Evolutionary conservation across 306 rosid genomes (phyloP).

Genomic region (Lotus japonicus): DNA sequence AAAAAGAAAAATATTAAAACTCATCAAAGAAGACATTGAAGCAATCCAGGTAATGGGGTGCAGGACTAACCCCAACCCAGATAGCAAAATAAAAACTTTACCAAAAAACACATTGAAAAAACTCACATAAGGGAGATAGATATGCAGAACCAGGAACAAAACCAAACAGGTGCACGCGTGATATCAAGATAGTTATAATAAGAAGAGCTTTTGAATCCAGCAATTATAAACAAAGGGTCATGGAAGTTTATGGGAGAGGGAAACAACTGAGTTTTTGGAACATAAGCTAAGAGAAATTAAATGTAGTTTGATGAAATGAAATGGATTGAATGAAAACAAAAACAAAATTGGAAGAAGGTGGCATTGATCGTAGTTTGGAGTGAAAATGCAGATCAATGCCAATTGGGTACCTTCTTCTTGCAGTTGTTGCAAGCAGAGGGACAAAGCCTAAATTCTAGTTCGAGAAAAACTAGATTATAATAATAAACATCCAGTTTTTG

Average conservation of each 20-base stretch:
- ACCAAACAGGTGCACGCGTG: background rate
- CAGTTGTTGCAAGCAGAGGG: background rate
- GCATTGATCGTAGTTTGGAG: background rate
- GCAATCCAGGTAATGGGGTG: background rate
- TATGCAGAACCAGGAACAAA: background rate
- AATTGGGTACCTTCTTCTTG: background rate
- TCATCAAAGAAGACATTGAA: background rate
- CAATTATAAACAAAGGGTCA: background rate
- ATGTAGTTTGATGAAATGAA: background rate
- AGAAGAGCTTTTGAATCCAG: constrained; percentile 9
- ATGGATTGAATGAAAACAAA: background rate
- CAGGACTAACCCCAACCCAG: constrained; percentile 3
- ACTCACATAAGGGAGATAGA: constrained; percentile 13
- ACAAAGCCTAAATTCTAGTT: background rate
- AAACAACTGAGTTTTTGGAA: background rate
- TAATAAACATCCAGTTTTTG: background rate
- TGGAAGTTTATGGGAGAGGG: background rate
- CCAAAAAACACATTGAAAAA: background rate
- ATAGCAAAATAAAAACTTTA: background rate
- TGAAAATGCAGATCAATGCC: constrained; percentile 8
- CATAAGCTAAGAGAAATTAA: background rate
- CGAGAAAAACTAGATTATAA: background rate
- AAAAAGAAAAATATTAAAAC: background rate
- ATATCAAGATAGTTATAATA: background rate
- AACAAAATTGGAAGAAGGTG: constrained; percentile 7